A percentile compares a stretch with the other conserved stretches of the same genome.
Conservation (phyloP, 2,329 filamentous ascomycete species). For the Teratosphaeria gauchensis region DNA sequence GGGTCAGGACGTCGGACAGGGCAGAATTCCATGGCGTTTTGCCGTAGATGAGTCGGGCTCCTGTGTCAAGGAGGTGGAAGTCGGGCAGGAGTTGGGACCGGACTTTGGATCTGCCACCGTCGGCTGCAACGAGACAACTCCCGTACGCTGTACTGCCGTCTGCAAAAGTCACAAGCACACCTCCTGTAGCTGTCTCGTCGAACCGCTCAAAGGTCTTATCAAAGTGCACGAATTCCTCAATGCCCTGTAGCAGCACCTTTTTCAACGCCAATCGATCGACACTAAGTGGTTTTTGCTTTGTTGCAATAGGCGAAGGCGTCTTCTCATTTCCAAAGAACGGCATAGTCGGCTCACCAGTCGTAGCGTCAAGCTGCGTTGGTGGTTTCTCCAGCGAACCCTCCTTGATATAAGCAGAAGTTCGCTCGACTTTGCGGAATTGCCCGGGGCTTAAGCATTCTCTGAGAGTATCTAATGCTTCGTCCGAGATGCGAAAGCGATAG, state of each 20-base stretch:
- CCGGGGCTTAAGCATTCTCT: conserved; percentile 1
- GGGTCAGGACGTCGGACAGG: neutral
- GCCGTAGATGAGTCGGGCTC: neutral
- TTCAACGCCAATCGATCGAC: neutral
- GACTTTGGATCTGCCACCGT: neutral
- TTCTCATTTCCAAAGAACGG: neutral
- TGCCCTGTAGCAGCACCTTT: neutral
- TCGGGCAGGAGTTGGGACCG: neutral
- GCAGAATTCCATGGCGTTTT: neutral
- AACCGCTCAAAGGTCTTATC: neutral
- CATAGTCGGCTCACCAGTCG: neutral
- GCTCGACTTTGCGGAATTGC: neutral
- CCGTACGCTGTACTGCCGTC: neutral
- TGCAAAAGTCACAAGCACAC: neutral
- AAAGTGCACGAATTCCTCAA: neutral
- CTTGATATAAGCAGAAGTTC: neutral
- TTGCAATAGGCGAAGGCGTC: neutral
- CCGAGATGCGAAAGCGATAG: conserved; percentile 11
- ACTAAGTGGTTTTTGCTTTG: neutral
- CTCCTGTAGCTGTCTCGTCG: neutral
- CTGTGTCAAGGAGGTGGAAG: neutral
- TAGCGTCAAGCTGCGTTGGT: neutral
- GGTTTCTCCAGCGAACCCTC: neutral
- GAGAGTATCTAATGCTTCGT: conserved; percentile 8
- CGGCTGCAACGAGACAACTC: neutral